Conservation (phyloP, 345 rosid species). For the Erucastrum elatum region DNA sequence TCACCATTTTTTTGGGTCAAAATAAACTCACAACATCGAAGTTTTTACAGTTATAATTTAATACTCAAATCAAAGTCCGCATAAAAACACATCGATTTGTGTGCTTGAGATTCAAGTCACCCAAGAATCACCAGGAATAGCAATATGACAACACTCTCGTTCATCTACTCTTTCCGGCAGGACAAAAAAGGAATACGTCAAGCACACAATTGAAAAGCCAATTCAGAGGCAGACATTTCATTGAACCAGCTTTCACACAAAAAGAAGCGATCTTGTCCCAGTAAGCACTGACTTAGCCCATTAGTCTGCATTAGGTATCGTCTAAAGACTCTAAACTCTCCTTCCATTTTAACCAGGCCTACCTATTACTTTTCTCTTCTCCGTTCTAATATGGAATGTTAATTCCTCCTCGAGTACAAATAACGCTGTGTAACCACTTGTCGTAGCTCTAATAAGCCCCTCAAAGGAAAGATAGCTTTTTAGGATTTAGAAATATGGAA, state of each 20-base stretch:
- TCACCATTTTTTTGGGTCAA: background rate
- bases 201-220: constrained; percentile 25
- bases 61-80: background rate
- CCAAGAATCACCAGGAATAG: constrained; percentile 14
- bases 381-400: constrained; percentile 14
- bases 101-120: constrained; percentile 20
- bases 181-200: background rate
- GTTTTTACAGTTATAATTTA: background rate
- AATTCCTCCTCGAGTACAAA: constrained; percentile 5
- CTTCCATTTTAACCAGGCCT: constrained; percentile 13
- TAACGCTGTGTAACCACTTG: constrained; percentile 2
- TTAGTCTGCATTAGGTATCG: constrained; percentile 9
- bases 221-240: background rate
- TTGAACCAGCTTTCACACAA: too few species aligned
- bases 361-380: constrained; percentile 19
- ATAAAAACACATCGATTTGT: background rate
- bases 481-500: background rate
- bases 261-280: too few species aligned
- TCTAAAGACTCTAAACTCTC: constrained; percentile 20
- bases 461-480: background rate
- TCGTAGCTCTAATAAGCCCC: constrained; percentile 5
- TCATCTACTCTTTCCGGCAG: constrained; percentile 12
- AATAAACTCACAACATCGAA: background rate
- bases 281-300: background rate
- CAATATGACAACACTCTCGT: constrained; percentile 13